A percentile compares a stretch with the other conserved stretches of the same genome.
These are phyloP conservation scores for Porcisia hertigi DNA, from an alignment of 208 protist species.

Conservation along the genomic window DNA sequence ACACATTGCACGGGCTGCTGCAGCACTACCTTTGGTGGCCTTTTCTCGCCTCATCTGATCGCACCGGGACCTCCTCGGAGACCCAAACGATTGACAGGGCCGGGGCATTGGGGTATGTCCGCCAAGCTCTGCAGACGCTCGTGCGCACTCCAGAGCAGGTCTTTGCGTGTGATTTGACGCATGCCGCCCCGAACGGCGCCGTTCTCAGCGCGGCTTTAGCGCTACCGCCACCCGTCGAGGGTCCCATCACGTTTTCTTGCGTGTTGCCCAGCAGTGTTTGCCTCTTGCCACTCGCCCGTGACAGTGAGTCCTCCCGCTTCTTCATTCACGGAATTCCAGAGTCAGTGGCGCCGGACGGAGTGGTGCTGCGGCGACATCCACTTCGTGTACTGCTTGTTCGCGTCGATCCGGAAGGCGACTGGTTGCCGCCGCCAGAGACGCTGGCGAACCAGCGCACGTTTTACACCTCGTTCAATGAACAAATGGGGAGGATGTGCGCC, in stretches of 20 bases:
- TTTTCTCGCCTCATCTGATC: conserved; percentile 6
- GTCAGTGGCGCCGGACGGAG: background rate
- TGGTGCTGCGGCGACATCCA: background rate
- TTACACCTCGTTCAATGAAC: conserved; percentile 23
- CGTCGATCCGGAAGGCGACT: conserved; percentile 54
- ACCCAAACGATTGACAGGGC: background rate
- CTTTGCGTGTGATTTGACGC: conserved; percentile 8
- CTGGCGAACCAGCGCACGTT: conserved; percentile 35
- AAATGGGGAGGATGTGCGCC: background rate
- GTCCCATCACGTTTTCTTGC: conserved; percentile 13
- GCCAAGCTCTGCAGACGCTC: conserved; percentile 3
- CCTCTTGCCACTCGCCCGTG: conserved; percentile 6
- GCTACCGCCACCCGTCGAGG: background rate
- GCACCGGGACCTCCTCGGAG: background rate
- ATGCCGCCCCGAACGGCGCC: background rate
- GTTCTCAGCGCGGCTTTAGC: background rate
- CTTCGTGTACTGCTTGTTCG: conserved; percentile 55
- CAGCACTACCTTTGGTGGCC: conserved; percentile 14
- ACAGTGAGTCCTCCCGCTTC: conserved; percentile 7
- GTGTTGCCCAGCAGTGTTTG: conserved; percentile 6
- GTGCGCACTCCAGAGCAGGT: conserved; percentile 3
- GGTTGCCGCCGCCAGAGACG: conserved; percentile 43
- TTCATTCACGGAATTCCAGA: conserved; percentile 7
- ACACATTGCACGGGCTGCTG: conserved; percentile 33
- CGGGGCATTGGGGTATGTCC: background rate